Percentiles rank a stretch among this genome's conserved stretches.
Evolutionary conservation across 176 grass and related monocot genomes (phyloP).

Genomic region (Zizania latifolia): DNA sequence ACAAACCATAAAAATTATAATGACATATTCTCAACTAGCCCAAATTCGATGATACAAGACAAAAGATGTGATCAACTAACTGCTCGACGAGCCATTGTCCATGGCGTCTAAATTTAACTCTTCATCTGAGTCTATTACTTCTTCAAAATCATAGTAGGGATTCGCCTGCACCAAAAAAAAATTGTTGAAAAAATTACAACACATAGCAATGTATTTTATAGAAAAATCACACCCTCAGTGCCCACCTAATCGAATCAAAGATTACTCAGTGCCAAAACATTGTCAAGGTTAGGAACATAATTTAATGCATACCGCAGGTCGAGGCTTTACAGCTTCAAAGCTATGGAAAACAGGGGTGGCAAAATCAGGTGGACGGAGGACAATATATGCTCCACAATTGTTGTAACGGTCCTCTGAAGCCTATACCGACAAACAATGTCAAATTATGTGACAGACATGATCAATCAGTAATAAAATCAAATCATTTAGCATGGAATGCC

Average conservation of each 20-base stretch:
- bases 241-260: neutral
- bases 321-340: conserved; percentile 85
- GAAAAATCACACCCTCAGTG: neutral
- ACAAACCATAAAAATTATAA: too few relatives aligned
- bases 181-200: neutral
- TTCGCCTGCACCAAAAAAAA: conserved; percentile 44
- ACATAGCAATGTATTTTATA: neutral
- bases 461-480: neutral
- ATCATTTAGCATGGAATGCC: neutral
- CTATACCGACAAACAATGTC: conserved; percentile 24
- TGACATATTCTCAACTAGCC: too few relatives aligned
- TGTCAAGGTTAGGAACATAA: neutral
- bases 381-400: conserved; percentile 86
- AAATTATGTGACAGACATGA: neutral
- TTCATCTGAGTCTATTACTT: conserved; percentile 93
- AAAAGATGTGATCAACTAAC: conserved; percentile 24
- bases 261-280: neutral
- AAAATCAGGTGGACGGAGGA: conserved; percentile 76
- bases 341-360: conserved; percentile 72
- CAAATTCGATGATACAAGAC: conserved; percentile 25
- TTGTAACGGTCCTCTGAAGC: conserved; percentile 72
- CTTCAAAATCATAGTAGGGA: conserved; percentile 76
- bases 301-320: conserved; percentile 56
- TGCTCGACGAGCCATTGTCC: conserved; percentile 54
- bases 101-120: conserved; percentile 75